These are phyloP conservation scores for Opeltia flavorubescens DNA, from an alignment of 495 filamentous ascomycete genomes.

Conservation along the genomic window DNA sequence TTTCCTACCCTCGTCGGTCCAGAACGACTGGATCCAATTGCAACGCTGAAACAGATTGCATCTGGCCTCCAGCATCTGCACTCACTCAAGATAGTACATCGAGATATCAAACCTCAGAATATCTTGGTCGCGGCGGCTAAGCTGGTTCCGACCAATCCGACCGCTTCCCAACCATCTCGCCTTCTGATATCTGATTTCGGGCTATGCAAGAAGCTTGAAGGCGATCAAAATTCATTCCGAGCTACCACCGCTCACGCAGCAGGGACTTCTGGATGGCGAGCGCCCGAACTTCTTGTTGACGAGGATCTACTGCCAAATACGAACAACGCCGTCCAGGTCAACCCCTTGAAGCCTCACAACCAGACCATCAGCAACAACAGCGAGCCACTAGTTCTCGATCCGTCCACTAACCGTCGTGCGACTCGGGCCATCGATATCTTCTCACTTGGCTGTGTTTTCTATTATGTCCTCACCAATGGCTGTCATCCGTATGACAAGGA, in stretches of 20 bases:
- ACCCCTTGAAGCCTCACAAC: conserved; percentile 15
- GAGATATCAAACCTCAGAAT: conserved; percentile 95
- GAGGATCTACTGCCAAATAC: conserved; percentile 38
- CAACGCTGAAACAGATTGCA: conserved; percentile 72
- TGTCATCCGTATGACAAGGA: conserved; percentile 90
- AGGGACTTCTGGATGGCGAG: conserved; percentile 90
- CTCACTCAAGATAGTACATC: conserved; percentile 84
- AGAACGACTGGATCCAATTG: conserved; percentile 37
- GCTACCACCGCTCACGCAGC: conserved; percentile 88
- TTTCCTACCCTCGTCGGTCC: conserved; percentile 41
- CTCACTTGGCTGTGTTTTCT: conserved; percentile 89
- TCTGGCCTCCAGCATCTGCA: conserved; percentile 80
- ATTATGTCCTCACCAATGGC: conserved; percentile 84
- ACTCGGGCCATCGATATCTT: conserved; percentile 96
- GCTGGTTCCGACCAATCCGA: conserved; percentile 15
- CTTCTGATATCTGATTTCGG: conserved; percentile 95
- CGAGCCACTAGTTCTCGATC: conserved; percentile 46
- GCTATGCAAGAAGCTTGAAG: conserved; percentile 94
- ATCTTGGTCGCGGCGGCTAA: conserved; percentile 60
- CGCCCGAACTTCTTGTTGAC: conserved; percentile 79
- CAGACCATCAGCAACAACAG: conserved; percentile 38
- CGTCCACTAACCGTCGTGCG: conserved; percentile 60
- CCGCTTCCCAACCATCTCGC: conserved; percentile 33
- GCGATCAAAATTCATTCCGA: conserved; percentile 84
- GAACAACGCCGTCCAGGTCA: conserved; percentile 2